Percentiles rank a stretch among this genome's conserved stretches.
Evolutionary conservation across 352 stramenopile genomes (phyloP).

Genomic region (Pseudoperonospora humuli): DNA sequence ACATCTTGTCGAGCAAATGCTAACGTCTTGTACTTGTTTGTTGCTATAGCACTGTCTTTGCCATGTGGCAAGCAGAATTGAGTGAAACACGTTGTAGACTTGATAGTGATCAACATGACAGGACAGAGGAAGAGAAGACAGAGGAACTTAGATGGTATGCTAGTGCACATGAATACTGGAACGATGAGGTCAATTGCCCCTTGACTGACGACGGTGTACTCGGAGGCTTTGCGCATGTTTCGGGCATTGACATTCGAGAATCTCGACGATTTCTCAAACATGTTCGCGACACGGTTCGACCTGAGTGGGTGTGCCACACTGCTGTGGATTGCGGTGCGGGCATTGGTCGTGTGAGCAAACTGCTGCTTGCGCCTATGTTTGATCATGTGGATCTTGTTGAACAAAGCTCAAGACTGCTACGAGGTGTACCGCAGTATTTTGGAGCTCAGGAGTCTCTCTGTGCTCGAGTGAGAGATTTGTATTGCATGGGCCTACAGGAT

Average conservation of each 20-base stretch:
- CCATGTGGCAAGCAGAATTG: slow-evolving; percentile 68
- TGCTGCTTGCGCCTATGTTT: slow-evolving; percentile 87
- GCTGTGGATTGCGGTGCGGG: slow-evolving; percentile 83
- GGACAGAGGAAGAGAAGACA: slow-evolving; percentile 2
- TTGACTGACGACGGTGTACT: slow-evolving; percentile 91
- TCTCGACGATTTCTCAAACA: slow-evolving; percentile 56
- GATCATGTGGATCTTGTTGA: slow-evolving; percentile 90
- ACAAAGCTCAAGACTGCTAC: slow-evolving; percentile 88
- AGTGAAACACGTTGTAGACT: slow-evolving; percentile 20
- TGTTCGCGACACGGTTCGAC: slow-evolving; percentile 30
- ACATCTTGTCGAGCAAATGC: too few relatives aligned
- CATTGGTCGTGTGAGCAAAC: slow-evolving; percentile 94
- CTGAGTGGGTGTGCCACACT: slow-evolving; percentile 37
- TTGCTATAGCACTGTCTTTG: slow-evolving; percentile 43
- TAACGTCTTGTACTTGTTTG: neutral
- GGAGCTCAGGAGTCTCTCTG: slow-evolving; percentile 24
- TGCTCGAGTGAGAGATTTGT: slow-evolving; percentile 60
- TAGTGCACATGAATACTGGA: slow-evolving; percentile 70
- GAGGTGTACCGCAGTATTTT: slow-evolving; percentile 86
- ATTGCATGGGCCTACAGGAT: slow-evolving; percentile 90
- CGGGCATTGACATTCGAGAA: slow-evolving; percentile 66
- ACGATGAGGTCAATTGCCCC: slow-evolving; percentile 88
- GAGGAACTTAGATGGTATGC: slow-evolving; percentile 54
- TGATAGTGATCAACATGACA: neutral
- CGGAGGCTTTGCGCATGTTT: slow-evolving; percentile 85